Evolutionary conservation across 805 yeast genomes (phyloP), one percentile per base, ranked within the genome.

Genomic region (Kodamaea sagamina): DNA sequence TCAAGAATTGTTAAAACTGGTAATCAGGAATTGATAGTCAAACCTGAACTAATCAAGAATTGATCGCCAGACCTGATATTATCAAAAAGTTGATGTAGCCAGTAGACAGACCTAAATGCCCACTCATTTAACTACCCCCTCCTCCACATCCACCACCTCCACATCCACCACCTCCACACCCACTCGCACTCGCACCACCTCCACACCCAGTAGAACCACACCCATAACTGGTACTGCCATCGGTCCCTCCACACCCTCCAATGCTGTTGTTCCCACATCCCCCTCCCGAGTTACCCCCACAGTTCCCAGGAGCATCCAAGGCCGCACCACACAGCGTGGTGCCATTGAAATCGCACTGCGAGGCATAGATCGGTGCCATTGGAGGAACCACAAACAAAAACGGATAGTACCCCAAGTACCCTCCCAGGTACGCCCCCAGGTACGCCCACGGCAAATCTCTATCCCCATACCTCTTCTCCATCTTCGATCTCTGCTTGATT

Each of bases 321-420:
- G 24, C 24, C 6, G 24, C 24, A 6, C 24, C 24, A 21, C 24
- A 21, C 8, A 6, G 24, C 8, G 24, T 21, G 24, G 8, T 21
- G 6, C 24, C 24, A 21, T 21, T 21, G 24, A 6, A 21, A 21
- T 21, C 24, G 8, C 24, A 21, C 24, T 21, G 24, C 8, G 8
- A 6, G 24, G 12, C 19, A 8, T 21, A 28, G 3, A 44, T 25
- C 3, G 52, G 49, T 4, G 28, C 39, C 9, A 34, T 12, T 3
- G 51, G 53, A 11, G 51, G 44, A n/a, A 45, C 22, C 18, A 49
- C 50, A 26, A 38, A 49, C 3, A 47, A 28, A 12, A 25, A 28
- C 7, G 47, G 46, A 25, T 21, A 21, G 24, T 21, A 18, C 15
- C 16, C 26, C 12, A 11, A 13, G 35, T 38, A 36, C 9, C 15